phyloP scores from a whole-genome alignment of 1,139 yeast species.

The Diutina neorugosa region DNA sequence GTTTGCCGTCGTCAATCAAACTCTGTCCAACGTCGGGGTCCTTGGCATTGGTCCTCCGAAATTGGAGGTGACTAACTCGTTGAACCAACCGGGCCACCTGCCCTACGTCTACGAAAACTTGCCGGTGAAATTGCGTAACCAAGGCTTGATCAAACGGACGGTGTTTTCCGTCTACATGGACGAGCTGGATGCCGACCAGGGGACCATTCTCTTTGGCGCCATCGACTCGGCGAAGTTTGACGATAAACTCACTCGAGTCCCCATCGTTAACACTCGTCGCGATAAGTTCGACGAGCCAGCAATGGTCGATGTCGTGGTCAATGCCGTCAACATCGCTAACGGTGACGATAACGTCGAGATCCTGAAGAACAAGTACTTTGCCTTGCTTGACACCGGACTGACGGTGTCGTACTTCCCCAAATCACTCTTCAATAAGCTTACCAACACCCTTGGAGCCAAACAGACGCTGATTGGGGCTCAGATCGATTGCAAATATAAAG shows the following conservation, averaged over 20 bases:
- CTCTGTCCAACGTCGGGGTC: constrained; percentile 3
- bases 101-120: constrained; percentile 36
- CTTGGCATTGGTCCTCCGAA: constrained; percentile 4
- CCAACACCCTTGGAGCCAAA: constrained; percentile 7
- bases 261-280: neutral
- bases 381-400: constrained; percentile 59
- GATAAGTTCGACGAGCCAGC: neutral
- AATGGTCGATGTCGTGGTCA: neutral
- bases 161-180: constrained; percentile 12
- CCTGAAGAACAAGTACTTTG: constrained; percentile 15
- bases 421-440: constrained; percentile 18
- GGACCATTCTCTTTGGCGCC: constrained; percentile 4
- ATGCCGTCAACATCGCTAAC: neutral
- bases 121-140: constrained; percentile 40
- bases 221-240: constrained; percentile 6
- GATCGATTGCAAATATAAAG: neutral
- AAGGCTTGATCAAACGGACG: constrained; percentile 35
- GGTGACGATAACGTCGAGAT: neutral
- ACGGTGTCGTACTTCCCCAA: constrained; percentile 44
- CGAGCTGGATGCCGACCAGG: neutral
- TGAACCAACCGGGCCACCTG: neutral
- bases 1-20: constrained; percentile 11
- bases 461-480: neutral
- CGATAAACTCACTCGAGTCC: constrained; percentile 17
- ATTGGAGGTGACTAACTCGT: constrained; percentile 1